Percentiles rank a stretch among this genome's conserved stretches.
These are phyloP conservation scores for Alternaria angustiovoidea DNA, from an alignment of 2,329 filamentous ascomycete species.

Conservation along the genomic window DNA sequence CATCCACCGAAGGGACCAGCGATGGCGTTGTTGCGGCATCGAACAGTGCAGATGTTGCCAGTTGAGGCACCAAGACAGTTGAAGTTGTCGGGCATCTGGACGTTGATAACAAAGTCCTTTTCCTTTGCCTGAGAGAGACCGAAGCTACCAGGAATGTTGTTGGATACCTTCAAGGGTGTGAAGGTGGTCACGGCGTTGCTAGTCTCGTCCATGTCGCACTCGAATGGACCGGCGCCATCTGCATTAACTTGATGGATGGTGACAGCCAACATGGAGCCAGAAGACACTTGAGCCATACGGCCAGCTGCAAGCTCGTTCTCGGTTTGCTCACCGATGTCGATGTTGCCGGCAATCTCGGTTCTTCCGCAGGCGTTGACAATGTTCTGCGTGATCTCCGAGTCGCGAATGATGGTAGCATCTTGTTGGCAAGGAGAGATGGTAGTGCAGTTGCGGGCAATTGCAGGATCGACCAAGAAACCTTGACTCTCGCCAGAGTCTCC, in stretches of 20 bases:
- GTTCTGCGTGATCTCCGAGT: conserved; percentile 49
- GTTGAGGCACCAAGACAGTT: conserved; percentile 62
- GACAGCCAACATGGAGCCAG: conserved; percentile 39
- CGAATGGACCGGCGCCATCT: conserved; percentile 71
- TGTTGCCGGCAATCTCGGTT: conserved; percentile 49
- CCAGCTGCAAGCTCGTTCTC: conserved; percentile 47
- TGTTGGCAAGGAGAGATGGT: conserved; percentile 51
- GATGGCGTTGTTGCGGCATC: conserved; percentile 67
- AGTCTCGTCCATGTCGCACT: conserved; percentile 69
- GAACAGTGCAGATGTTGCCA: conserved; percentile 69
- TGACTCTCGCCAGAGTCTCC: conserved; percentile 42
- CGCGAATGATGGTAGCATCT: conserved; percentile 48
- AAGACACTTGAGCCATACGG: conserved; percentile 38
- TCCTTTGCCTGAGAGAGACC: conserved; percentile 66
- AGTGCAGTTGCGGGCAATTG: conserved; percentile 48
- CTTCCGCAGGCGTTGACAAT: conserved; percentile 50
- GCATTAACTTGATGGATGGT: conserved; percentile 67
- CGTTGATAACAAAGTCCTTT: conserved; percentile 65
- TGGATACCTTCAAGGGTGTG: conserved; percentile 61
- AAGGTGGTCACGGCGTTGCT: conserved; percentile 57
- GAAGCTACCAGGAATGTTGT: conserved; percentile 67
- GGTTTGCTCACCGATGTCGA: conserved; percentile 50
- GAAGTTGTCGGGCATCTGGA: conserved; percentile 64
- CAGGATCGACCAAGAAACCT: conserved; percentile 46
- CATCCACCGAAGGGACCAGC: conserved; percentile 71